Conservation (phyloP, 2,329 filamentous ascomycete genomes). For the Sphaerulina musiva region DNA sequence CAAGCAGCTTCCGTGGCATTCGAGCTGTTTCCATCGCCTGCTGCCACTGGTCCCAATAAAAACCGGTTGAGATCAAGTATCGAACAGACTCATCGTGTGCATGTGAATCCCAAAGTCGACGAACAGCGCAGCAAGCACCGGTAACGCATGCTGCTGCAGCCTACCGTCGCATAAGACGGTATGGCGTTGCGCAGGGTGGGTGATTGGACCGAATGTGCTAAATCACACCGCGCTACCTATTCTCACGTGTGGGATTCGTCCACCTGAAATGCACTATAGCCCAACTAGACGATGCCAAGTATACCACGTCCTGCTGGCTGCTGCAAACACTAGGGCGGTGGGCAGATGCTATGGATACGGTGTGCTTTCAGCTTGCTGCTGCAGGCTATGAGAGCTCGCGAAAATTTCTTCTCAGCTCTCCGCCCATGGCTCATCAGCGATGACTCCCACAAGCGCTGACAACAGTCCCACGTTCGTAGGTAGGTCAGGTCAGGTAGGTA, state of each 20-base stretch:
- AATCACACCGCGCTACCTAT: not conserved
- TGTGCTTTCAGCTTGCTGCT: constrained; percentile 1
- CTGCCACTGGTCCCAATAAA: not conserved
- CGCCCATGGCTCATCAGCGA: not conserved
- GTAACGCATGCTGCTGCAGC: too few relatives aligned
- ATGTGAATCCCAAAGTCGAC: not conserved
- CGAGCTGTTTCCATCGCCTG: not conserved
- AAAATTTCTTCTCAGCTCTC: constrained; percentile 5
- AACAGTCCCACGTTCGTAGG: not conserved
- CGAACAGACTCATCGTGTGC: constrained; percentile 2
- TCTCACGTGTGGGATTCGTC: constrained; percentile 10
- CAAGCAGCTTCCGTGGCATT: not conserved
- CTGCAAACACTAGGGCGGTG: constrained; percentile 11
- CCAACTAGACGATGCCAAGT: constrained; percentile 12
- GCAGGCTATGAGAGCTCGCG: constrained; percentile 8
- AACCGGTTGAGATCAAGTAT: not conserved
- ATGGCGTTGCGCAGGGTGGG: constrained; percentile 2
- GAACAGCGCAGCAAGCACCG: constrained; percentile 9
- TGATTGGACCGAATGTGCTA: constrained; percentile 4
- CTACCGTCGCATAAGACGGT: not conserved
- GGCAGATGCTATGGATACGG: constrained; percentile 4
- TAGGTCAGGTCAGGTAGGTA: too few relatives aligned
- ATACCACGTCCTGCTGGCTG: constrained; percentile 5
- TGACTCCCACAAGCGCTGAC: not conserved
- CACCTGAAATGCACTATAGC: constrained; percentile 7